Evolutionary conservation across 1,139 yeast species (phyloP).

Genomic region (Geotrichum restrictum): DNA sequence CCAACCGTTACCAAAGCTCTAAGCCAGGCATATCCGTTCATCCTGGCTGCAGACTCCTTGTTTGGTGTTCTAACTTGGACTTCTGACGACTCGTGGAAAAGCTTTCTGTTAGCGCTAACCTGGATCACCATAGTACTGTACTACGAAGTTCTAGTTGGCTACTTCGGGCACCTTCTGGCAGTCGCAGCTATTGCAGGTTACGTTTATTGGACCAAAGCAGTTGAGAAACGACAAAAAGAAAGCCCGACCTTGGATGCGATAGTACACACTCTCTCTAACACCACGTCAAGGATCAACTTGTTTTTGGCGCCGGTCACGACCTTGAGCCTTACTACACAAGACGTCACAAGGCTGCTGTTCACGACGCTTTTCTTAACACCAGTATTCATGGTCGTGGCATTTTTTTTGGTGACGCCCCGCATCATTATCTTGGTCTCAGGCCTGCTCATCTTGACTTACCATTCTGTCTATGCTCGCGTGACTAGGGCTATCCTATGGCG

Average conservation of each 20-base stretch:
- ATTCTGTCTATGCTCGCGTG: conserved; percentile 78
- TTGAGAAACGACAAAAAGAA: conserved; percentile 48
- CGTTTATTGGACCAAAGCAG: conserved; percentile 45
- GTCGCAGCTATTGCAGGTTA: conserved; percentile 66
- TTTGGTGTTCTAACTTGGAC: conserved; percentile 87
- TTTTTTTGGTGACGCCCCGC: conserved; percentile 67
- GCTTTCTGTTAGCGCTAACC: conserved; percentile 56
- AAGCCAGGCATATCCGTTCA: conserved; percentile 76
- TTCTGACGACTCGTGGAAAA: conserved; percentile 74
- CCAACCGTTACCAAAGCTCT: conserved; percentile 84
- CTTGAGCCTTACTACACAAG: conserved; percentile 66
- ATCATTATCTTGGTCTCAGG: conserved; percentile 60
- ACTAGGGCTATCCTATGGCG: conserved; percentile 82
- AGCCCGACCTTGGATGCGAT: conserved; percentile 87
- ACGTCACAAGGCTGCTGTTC: conserved; percentile 71
- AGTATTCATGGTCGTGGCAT: conserved; percentile 64
- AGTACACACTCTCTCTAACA: conserved; percentile 69
- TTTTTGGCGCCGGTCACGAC: conserved; percentile 75
- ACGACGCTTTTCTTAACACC: conserved; percentile 87
- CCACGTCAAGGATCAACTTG: conserved; percentile 71
- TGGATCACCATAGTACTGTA: conserved; percentile 63
- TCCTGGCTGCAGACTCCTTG: conserved; percentile 63
- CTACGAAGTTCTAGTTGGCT: conserved; percentile 66
- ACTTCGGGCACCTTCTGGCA: conserved; percentile 73
- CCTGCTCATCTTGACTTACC: conserved; percentile 68